Conservation (phyloP, 2,329 filamentous ascomycete genomes). For the Monilinia laxa region DNA sequence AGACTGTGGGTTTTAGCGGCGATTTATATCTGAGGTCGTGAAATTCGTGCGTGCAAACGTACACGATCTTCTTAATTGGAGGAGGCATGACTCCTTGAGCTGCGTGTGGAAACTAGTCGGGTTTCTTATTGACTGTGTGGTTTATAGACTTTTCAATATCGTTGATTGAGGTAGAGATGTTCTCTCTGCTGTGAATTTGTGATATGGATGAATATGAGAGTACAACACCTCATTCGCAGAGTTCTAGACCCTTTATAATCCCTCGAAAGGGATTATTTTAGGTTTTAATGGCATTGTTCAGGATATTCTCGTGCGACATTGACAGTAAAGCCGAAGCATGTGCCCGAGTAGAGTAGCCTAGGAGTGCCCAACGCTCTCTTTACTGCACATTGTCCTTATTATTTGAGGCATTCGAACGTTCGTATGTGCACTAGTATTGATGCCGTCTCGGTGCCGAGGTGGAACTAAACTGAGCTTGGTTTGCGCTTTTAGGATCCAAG, state of each 20-base stretch:
- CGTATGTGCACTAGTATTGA: not conserved
- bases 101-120: not conserved
- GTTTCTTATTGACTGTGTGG: not conserved
- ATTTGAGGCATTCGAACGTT: not conserved
- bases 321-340: not conserved
- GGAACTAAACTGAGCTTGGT: not conserved
- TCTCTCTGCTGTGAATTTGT: not conserved
- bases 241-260: not conserved
- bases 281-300: conserved; percentile 7
- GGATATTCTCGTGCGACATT: not conserved
- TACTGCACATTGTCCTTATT: not conserved
- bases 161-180: not conserved
- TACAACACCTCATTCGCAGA: not conserved
- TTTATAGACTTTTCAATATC: not conserved
- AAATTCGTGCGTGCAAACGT: not conserved
- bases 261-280: not conserved
- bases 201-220: not conserved
- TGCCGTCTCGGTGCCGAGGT: not conserved
- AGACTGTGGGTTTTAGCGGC: not conserved
- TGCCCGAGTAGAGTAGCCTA: not conserved
- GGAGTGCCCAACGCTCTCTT: not conserved
- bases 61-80: not conserved
- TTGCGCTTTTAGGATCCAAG: not conserved
- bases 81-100: not conserved
- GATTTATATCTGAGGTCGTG: not conserved